phyloP scores from a whole-genome alignment of 805 yeast genomes.

The Schwanniomyces polymorphus region DNA sequence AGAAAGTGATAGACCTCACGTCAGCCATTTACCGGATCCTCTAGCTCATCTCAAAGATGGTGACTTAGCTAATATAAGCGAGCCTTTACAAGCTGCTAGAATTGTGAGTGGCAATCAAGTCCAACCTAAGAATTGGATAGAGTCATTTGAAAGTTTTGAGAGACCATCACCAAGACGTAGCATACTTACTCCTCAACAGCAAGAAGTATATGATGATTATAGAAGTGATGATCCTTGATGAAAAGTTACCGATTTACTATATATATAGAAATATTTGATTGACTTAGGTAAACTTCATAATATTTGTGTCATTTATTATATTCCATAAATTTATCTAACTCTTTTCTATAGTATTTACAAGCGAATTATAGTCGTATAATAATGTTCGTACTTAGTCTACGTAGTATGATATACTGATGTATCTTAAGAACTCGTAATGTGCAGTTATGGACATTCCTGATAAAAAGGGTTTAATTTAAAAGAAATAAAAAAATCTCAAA shows the following conservation, averaged over 20 bases:
- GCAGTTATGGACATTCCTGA: no score
- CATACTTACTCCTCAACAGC: constrained; percentile 29
- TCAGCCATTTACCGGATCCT: constrained; percentile 41
- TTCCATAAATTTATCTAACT: no score
- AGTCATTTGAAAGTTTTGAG: constrained; percentile 27
- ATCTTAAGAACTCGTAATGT: no score
- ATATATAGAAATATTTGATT: no score
- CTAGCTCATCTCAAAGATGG: constrained; percentile 44
- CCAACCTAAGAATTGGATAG: constrained; percentile 32
- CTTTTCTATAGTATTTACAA: no score
- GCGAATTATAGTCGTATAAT: no score
- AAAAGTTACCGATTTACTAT: neutral
- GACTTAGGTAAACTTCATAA: no score
- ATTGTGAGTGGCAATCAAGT: constrained; percentile 43
- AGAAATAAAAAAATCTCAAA: no score
- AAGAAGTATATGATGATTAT: constrained; percentile 43
- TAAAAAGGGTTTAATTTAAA: no score
- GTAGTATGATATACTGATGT: no score
- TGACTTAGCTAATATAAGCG: constrained; percentile 25
- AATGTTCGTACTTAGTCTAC: no score
- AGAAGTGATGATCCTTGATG: constrained; percentile 36
- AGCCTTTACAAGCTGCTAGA: constrained; percentile 40
- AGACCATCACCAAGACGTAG: constrained; percentile 6
- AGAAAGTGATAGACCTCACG: neutral
- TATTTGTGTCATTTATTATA: no score